These are phyloP conservation scores for Luzula sylvatica DNA, from an alignment of 176 grass and related monocot species.

Conservation along the genomic window DNA sequence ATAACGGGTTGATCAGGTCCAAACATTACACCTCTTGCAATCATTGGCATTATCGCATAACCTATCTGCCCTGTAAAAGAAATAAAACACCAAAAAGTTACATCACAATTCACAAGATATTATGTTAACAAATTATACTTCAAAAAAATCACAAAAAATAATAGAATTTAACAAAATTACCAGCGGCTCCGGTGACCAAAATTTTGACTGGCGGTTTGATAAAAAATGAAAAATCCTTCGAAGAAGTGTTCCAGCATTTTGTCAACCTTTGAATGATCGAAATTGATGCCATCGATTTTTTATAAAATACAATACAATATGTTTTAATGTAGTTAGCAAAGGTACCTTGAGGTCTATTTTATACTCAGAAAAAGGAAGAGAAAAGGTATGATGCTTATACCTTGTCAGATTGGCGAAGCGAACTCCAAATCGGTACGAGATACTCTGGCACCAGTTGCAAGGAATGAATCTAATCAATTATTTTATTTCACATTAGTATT, in stretches of 20 bases:
- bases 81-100: background rate
- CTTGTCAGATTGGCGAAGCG: background rate
- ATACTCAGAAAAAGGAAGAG: background rate
- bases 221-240: conserved; percentile 3
- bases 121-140: background rate
- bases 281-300: conserved; percentile 9
- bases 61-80: conserved; percentile 54
- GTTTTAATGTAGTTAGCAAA: background rate
- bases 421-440: background rate
- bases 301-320: background rate
- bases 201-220: conserved; percentile 43
- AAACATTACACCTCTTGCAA: conserved; percentile 65
- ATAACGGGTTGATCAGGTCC: conserved; percentile 60
- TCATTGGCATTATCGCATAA: conserved; percentile 58
- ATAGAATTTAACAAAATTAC: conserved; percentile 12
- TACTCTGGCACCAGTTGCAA: background rate
- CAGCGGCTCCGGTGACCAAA: conserved; percentile 62
- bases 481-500: too few relatives aligned
- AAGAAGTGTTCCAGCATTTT: conserved; percentile 26
- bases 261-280: conserved; percentile 27
- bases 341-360: background rate
- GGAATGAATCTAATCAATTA: conserved; percentile 5
- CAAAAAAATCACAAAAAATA: background rate
- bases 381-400: background rate
- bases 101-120: background rate